Conservation (phyloP, 2,329 filamentous ascomycete genomes). For the Colletotrichum tofieldiae region DNA sequence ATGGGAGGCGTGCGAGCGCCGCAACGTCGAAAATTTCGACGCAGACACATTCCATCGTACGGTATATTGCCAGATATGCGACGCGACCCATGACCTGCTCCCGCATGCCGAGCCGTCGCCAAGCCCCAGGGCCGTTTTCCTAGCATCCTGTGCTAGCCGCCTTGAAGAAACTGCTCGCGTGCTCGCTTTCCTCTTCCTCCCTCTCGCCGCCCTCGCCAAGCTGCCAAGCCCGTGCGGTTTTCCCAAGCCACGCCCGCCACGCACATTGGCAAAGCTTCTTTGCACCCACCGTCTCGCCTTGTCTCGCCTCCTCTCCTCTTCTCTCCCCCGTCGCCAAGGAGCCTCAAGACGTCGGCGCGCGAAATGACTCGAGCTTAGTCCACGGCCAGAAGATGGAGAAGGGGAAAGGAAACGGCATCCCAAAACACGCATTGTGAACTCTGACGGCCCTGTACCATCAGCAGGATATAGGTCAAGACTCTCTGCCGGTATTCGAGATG, state of each 20-base stretch:
- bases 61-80: conserved; percentile 10
- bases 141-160: conserved; percentile 24
- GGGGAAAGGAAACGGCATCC: neutral
- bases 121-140: conserved; percentile 20
- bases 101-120: conserved; percentile 41
- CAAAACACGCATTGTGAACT: neutral
- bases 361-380: conserved; percentile 7
- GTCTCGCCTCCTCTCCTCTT: neutral
- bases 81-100: conserved; percentile 5
- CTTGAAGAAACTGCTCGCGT: conserved; percentile 41
- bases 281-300: conserved; percentile 15
- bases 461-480: neutral
- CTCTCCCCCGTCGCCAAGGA: neutral
- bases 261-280: conserved; percentile 44
- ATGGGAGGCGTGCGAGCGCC: conserved; percentile 4
- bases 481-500: conserved; percentile 8
- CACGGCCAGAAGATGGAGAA: neutral
- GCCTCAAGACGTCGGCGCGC: conserved; percentile 2
- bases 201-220: conserved; percentile 18
- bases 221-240: conserved; percentile 30
- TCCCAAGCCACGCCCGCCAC: conserved; percentile 35
- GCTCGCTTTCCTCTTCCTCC: conserved; percentile 33
- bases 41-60: conserved; percentile 27
- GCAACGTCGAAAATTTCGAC: neutral
- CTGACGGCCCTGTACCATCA: neutral